Evolutionary conservation across 2,329 filamentous ascomycete genomes (phyloP).

Genomic region (Hymenoscyphus linearis): DNA sequence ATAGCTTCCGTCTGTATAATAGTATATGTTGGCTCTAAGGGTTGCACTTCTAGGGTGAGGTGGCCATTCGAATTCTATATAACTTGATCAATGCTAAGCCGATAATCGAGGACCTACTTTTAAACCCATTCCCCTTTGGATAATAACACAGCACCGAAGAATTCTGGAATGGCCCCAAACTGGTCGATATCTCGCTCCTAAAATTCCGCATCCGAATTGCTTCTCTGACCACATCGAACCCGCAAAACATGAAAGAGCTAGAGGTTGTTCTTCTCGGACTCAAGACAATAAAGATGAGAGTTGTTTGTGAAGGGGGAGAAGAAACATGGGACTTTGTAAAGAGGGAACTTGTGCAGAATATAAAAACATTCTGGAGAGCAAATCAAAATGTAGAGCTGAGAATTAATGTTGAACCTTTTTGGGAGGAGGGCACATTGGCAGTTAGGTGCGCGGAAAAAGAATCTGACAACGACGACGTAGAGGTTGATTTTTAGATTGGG

Average conservation of each 20-base stretch:
- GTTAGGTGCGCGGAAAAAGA: background rate
- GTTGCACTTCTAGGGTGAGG: too few species aligned
- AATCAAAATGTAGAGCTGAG: background rate
- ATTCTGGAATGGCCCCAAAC: background rate
- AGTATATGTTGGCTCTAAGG: too few species aligned
- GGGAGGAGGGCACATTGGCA: background rate
- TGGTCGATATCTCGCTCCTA: background rate
- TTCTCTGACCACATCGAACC: background rate
- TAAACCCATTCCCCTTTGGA: background rate
- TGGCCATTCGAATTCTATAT: too few species aligned
- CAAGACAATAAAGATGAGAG: background rate
- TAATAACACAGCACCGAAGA: background rate
- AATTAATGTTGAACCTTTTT: background rate
- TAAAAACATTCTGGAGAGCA: background rate
- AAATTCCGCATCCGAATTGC: background rate
- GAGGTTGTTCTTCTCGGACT: background rate
- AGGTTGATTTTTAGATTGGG: background rate
- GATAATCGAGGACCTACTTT: too few species aligned
- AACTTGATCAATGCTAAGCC: too few species aligned
- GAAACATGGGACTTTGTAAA: background rate
- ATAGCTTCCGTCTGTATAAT: too few species aligned
- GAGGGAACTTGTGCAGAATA: background rate
- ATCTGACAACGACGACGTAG: background rate
- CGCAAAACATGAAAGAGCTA: background rate
- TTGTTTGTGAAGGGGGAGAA: background rate